These are phyloP conservation scores for Curvularia verruculosa DNA, from an alignment of 2,329 filamentous ascomycete genomes.

Conservation along the genomic window DNA sequence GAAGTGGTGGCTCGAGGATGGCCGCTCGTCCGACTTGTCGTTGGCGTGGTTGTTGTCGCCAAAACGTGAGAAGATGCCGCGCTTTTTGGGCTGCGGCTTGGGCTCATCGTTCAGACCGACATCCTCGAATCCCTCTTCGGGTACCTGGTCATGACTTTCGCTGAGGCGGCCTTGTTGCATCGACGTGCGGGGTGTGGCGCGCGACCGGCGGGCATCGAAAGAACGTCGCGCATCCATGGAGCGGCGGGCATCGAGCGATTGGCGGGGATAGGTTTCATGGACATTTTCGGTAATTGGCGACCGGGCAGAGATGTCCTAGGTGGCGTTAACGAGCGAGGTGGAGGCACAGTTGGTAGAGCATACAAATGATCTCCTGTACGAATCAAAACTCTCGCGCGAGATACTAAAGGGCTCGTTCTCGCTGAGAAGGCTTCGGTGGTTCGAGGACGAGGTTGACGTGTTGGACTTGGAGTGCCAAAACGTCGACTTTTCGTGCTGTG, in stretches of 20 bases:
- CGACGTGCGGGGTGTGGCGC: slow-evolving; percentile 67
- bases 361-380: slow-evolving; percentile 94
- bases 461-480: slow-evolving; percentile 69
- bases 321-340: slow-evolving; percentile 39
- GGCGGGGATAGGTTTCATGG: slow-evolving; percentile 61
- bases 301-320: slow-evolving; percentile 86
- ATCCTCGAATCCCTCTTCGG: slow-evolving; percentile 87
- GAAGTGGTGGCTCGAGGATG: slow-evolving; percentile 60
- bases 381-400: slow-evolving; percentile 95
- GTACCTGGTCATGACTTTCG: slow-evolving; percentile 64
- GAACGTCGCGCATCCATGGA: slow-evolving; percentile 77
- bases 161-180: slow-evolving; percentile 64
- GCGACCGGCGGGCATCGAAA: slow-evolving; percentile 53
- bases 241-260: slow-evolving; percentile 64
- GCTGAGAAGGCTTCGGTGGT: slow-evolving; percentile 69
- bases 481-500: slow-evolving; percentile 80
- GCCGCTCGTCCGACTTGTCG: slow-evolving; percentile 48
- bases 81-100: slow-evolving; percentile 70
- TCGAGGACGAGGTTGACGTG: slow-evolving; percentile 59
- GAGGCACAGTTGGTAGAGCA: slow-evolving; percentile 44
- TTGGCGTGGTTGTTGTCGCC: slow-evolving; percentile 60
- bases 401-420: slow-evolving; percentile 95
- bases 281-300: slow-evolving; percentile 72
- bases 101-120: slow-evolving; percentile 83
- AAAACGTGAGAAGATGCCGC: slow-evolving; percentile 80